These are phyloP conservation scores for Terfezia claveryi DNA, from an alignment of 495 filamentous ascomycete genomes.

Conservation along the genomic window DNA sequence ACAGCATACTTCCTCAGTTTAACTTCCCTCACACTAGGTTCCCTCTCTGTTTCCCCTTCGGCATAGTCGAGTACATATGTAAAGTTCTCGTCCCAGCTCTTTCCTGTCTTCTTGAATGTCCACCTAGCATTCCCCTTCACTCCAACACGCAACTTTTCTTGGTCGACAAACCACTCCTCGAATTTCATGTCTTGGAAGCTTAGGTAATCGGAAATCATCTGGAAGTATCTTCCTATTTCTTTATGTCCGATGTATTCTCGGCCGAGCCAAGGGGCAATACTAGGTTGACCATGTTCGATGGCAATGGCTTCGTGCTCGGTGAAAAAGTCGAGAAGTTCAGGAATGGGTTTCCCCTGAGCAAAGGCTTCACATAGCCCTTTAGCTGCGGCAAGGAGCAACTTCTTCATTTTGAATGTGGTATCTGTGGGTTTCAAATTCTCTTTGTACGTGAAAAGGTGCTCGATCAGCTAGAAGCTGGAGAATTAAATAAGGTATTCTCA, in stretches of 20 bases:
- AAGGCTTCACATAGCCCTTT: slow-evolving; percentile 28
- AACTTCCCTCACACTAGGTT: slow-evolving; percentile 2
- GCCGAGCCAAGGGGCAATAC: slow-evolving; percentile 35
- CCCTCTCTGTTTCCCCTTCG: slow-evolving; percentile 8
- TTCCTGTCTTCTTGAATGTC: slow-evolving; percentile 27
- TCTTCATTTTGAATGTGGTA: too few species aligned
- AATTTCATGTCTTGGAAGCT: slow-evolving; percentile 30
- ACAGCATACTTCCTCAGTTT: slow-evolving; percentile 33
- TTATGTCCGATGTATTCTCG: slow-evolving; percentile 29
- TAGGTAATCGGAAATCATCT: slow-evolving; percentile 22
- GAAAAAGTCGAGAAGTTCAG: slow-evolving; percentile 30
- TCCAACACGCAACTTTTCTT: slow-evolving; percentile 23
- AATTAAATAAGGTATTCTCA: too few species aligned
- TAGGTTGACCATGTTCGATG: slow-evolving; percentile 34
- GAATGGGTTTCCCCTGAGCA: slow-evolving; percentile 16
- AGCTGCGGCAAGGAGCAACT: slow-evolving; percentile 25
- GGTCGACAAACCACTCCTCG: slow-evolving; percentile 31
- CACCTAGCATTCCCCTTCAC: slow-evolving; percentile 31
- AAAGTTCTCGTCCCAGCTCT: slow-evolving; percentile 39
- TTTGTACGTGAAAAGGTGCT: too few species aligned
- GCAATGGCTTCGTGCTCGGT: slow-evolving; percentile 22
- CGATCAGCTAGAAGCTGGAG: too few species aligned
- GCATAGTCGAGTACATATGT: slow-evolving; percentile 32
- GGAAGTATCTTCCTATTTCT: slow-evolving; percentile 30
- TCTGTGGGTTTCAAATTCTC: too few species aligned